phyloP scores from a whole-genome alignment of 2,329 filamentous ascomycete genomes.

The Scedosporium apiospermum region DNA sequence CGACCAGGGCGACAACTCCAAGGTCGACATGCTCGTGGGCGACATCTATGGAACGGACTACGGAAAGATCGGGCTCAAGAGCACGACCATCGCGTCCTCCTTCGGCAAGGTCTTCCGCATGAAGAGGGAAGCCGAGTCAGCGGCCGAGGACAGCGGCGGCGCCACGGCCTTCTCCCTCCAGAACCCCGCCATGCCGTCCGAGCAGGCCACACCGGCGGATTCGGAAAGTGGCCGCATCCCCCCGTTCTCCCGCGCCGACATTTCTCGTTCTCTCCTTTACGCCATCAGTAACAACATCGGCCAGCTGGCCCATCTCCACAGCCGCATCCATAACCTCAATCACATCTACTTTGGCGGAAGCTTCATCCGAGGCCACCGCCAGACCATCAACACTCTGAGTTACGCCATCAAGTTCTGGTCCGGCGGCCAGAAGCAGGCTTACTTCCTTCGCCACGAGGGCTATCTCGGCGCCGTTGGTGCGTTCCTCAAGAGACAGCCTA shows the following conservation, averaged over 20 bases:
- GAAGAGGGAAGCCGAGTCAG: constrained; percentile 73
- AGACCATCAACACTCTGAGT: constrained; percentile 95
- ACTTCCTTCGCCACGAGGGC: constrained; percentile 90
- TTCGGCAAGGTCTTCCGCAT: constrained; percentile 95
- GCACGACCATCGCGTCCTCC: constrained; percentile 87
- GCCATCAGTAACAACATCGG: constrained; percentile 97
- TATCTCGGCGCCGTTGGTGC: constrained; percentile 91
- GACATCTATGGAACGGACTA: constrained; percentile 98
- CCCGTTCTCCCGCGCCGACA: constrained; percentile 71
- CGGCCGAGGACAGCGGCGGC: constrained; percentile 59
- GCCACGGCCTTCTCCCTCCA: neutral
- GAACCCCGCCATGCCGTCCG: neutral
- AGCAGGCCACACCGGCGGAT: neutral
- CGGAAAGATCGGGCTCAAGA: constrained; percentile 91
- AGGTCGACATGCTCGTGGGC: constrained; percentile 92
- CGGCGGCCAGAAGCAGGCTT: constrained; percentile 86
- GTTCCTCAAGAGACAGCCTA: constrained; percentile 82
- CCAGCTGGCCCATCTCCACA: constrained; percentile 95
- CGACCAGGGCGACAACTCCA: constrained; percentile 81
- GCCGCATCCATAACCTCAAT: constrained; percentile 81
- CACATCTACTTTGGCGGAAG: constrained; percentile 97
- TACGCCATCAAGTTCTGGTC: constrained; percentile 99
- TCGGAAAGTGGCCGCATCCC: constrained; percentile 22
- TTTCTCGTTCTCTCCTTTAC: constrained; percentile 84
- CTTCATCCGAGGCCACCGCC: constrained; percentile 90